Base-by-base conservation (phyloP, 169 alveolate genomes). In the Miamiensis avidus region DNA sequence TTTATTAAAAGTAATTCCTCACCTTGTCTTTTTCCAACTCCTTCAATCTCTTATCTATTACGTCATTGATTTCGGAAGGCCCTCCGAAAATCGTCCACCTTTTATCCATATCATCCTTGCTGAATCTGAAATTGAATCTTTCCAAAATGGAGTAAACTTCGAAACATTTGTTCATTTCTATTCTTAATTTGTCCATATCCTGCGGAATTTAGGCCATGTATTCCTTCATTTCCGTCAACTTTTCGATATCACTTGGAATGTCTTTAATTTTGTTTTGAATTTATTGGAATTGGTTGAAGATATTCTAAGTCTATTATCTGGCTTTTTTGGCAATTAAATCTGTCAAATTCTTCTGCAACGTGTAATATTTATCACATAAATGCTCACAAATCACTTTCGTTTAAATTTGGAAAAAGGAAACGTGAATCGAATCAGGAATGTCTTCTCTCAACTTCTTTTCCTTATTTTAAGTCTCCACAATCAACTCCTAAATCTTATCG, bases 11-110 rank as follows among this genome's bases (percentile, higher is more conserved):
- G 69, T 31, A 75, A 85, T 78, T 49, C 20, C 4, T 49, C 20
- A 94, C 98, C 82, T 97, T 93, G 31, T 95, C 94, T 83, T 96
- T 96, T 82, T 95, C 97, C 32, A 97, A 93, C 33, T 93, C 94
- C n/a, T 94, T 91, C 31, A 93, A 87, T 65, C 94, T 97, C 76
- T 87, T 89, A 28, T 91, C 93, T 64, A 95, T 95, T 28, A 96
- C 82, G 76, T 95, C 97, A 28, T 91, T 79, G 25, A 96, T 93
- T 79, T 94, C 94, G 82, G 93, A 90, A 28, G 99, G 98, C 34
- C 97, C 92, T 75, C 98, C 98, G 85, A 93, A 96, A 82, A 97
- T 90, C 74, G 86, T 88, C 98, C 98, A 97, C 81, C 96, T 96
- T 72, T 95, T 85, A 82, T 95, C 97, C 32, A 95, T 86, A 81